phyloP scores from a whole-genome alignment of 1,139 yeast genomes.

The Groenewaldozyma auringiensis region DNA sequence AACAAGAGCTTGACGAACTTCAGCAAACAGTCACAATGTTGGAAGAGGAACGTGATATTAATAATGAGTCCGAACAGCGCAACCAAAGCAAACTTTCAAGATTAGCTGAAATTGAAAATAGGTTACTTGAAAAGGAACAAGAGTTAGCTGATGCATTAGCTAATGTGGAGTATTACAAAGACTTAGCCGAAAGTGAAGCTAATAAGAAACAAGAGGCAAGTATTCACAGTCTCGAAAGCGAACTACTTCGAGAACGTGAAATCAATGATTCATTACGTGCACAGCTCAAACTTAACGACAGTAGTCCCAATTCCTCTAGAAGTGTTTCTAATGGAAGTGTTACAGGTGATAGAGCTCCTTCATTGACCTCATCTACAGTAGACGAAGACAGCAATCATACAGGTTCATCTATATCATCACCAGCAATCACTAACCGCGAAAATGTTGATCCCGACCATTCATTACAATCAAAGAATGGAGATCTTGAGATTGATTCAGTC shows the following conservation, averaged over 20 bases:
- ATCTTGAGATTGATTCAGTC: constrained; percentile 8
- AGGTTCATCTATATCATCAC: not conserved
- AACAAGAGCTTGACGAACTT: constrained; percentile 15
- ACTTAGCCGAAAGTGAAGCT: constrained; percentile 7
- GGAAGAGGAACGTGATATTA: constrained; percentile 20
- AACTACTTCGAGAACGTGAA: not conserved
- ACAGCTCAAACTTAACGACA: not conserved
- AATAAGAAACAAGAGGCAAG: not conserved
- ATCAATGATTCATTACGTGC: not conserved
- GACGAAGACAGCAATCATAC: not conserved
- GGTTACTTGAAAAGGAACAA: constrained; percentile 26
- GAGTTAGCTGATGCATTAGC: constrained; percentile 23
- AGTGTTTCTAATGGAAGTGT: not conserved
- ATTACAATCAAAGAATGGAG: not conserved
- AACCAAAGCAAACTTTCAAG: constrained; percentile 21
- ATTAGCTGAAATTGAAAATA: constrained; percentile 29
- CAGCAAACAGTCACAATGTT: constrained; percentile 21
- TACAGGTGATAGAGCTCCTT: not conserved
- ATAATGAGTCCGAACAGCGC: constrained; percentile 22
- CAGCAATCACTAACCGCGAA: not conserved
- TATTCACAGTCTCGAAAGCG: not conserved
- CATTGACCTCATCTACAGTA: not conserved
- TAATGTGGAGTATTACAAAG: constrained; percentile 23
- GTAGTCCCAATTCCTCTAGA: not conserved
- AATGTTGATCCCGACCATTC: not conserved